A percentile compares a stretch with the other conserved stretches of the same genome.
phyloP scores from a whole-genome alignment of 129 eudicot species.

The Artemisia argyi region DNA sequence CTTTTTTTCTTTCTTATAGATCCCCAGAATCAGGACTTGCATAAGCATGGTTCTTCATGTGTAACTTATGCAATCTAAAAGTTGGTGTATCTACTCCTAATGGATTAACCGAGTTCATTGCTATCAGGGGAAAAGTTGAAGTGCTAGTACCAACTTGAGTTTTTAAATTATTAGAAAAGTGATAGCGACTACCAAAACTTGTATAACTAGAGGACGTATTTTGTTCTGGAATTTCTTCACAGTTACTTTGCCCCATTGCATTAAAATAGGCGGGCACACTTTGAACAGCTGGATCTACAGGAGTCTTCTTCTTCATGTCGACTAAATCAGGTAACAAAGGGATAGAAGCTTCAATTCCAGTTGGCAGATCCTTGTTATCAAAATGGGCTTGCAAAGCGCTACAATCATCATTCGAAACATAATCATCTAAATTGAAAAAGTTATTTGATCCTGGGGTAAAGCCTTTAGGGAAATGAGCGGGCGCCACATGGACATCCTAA shows the following conservation, averaged over 20 bases:
- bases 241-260: not conserved
- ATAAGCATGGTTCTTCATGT: not conserved
- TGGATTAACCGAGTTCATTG: not conserved
- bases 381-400: constrained; percentile 67
- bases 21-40: constrained; percentile 1
- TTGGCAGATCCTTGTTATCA: constrained; percentile 63
- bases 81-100: not conserved
- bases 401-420: constrained; percentile 43
- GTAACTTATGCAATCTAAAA: not conserved
- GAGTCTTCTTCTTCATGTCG: constrained; percentile 9
- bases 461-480: not conserved
- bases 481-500: constrained; percentile 14
- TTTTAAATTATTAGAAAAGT: not conserved
- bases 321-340: constrained; percentile 51
- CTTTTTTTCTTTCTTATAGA: not conserved
- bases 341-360: constrained; percentile 73
- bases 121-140: constrained; percentile 2
- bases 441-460: constrained; percentile 27
- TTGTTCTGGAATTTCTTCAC: constrained; percentile 1
- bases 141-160: constrained; percentile 6
- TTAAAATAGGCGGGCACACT: not conserved
- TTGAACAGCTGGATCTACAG: too few relatives aligned
- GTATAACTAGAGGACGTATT: not conserved
- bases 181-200: not conserved
- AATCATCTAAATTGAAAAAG: constrained; percentile 39